Evolutionary conservation across 257 asterid species (phyloP), one percentile per base, ranked within the genome.

Genomic region (Hygrophila difformis): DNA sequence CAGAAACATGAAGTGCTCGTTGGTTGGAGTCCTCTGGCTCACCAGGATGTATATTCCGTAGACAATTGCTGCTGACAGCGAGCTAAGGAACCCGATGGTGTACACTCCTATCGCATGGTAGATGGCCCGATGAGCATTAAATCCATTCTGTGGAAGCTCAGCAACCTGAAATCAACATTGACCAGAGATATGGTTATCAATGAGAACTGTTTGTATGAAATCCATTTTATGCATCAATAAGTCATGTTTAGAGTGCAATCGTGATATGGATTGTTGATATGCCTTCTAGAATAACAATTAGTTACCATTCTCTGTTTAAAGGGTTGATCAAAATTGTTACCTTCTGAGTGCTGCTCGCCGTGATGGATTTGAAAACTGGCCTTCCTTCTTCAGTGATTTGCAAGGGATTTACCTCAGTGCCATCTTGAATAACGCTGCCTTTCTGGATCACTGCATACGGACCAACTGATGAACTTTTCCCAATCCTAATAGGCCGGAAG

Each of bases 401-500:
- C 64, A 71, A 52, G 35, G 93, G 62, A 37, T 59, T 46, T 19
- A 80, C 71, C n/a, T 75, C 72, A 49, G 70, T 67, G 24, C 74
- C 81, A 46, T 68, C 88, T 56, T 62, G 65, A 35, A 80, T 12
- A 53, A 53, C 22, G 46, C 74, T 72, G 60, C 94, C 94, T 56
- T 77, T 84, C 33, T 70, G 82, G 60, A 80, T 53, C 40, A 77
- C 77, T 5, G 83, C 75, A 19, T 82, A 82, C 8, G 93, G 93
- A 34, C 83, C 81, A 26, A 82, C 21, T 0, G 78, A 59, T 26
- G 72, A 78, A 34, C 53, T 49, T 44, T 61, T 68, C 12, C 93
- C 93, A 5, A 82, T 82, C 65, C 75, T 70, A 36, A 78, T 51
- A 15, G 89, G 83, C 18, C 31, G 75, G 31, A 82, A 78, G 51